Percentiles rank a stretch among this genome's conserved stretches.
Conservation (phyloP, 2,329 filamentous ascomycete genomes). For the Fusarium sp. region DNA sequence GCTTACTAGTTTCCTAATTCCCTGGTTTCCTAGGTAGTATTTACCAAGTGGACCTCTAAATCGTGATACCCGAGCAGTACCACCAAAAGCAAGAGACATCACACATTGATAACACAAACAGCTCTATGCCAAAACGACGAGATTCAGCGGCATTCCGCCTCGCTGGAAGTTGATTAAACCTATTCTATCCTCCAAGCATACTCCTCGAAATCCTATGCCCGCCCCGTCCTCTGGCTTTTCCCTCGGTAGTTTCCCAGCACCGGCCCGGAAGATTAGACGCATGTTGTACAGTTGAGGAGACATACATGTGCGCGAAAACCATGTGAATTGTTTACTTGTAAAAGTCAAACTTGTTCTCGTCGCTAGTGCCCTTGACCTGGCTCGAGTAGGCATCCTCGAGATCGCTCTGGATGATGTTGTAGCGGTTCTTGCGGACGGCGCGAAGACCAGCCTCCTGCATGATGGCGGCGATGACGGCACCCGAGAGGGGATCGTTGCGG, state of each 20-base stretch:
- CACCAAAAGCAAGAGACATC: background rate
- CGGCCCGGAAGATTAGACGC: conserved; percentile 15
- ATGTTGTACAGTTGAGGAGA: conserved; percentile 42
- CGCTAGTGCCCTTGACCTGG: conserved; percentile 85
- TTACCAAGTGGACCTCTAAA: background rate
- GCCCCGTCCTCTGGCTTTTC: conserved; percentile 24
- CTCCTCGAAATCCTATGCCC: conserved; percentile 11
- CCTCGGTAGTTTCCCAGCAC: conserved; percentile 15
- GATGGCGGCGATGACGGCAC: conserved; percentile 96
- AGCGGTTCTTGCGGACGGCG: conserved; percentile 96
- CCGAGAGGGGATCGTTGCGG: conserved; percentile 93
- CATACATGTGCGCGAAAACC: conserved; percentile 22
- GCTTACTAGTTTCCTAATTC: background rate
- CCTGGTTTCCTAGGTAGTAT: background rate
- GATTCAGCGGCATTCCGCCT: conserved; percentile 13
- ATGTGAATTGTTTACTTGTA: conserved; percentile 73
- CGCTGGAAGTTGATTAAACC: conserved; percentile 30
- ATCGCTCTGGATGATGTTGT: conserved; percentile 98
- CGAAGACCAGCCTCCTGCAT: conserved; percentile 98
- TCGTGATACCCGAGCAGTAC: background rate
- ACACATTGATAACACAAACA: background rate
- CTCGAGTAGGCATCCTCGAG: conserved; percentile 96
- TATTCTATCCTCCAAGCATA: conserved; percentile 27
- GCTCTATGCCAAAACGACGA: background rate
- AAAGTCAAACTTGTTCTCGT: conserved; percentile 87